phyloP scores from a whole-genome alignment of 306 rosid species.

The Argentina anserina region DNA sequence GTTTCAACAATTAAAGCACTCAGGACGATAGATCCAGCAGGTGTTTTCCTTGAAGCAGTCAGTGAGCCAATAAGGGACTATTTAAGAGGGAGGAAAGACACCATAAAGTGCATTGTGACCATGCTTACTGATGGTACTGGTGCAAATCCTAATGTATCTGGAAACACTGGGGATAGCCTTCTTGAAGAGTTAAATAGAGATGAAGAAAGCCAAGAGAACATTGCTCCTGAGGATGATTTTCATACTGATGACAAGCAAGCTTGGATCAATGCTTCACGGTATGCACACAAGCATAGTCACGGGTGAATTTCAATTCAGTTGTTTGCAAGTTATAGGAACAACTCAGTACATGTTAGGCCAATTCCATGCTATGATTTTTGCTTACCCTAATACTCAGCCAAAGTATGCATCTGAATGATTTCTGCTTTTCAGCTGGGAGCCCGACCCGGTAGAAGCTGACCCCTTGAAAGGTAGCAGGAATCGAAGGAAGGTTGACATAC shows the following conservation, averaged over 20 bases:
- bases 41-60: conserved; percentile 94
- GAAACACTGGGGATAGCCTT: conserved; percentile 94
- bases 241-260: conserved; percentile 91
- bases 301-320: conserved; percentile 5
- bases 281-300: conserved; percentile 15
- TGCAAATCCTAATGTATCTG: conserved; percentile 74
- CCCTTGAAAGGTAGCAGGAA: conserved; percentile 85
- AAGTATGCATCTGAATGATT: conserved; percentile 20
- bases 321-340: conserved; percentile 2
- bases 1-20: conserved; percentile 95
- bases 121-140: conserved; percentile 95
- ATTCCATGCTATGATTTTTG: background rate
- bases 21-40: conserved; percentile 92
- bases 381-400: conserved; percentile 1
- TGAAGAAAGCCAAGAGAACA: conserved; percentile 80
- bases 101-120: conserved; percentile 93
- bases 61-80: conserved; percentile 98
- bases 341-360: background rate
- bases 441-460: conserved; percentile 98
- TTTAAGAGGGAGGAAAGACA: conserved; percentile 94
- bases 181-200: conserved; percentile 96
- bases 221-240: conserved; percentile 75
- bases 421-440: conserved; percentile 81
- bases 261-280: conserved; percentile 81
- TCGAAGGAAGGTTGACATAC: conserved; percentile 90